Evolutionary conservation across 805 yeast species (phyloP), one percentile per base, ranked within the genome.

Genomic region (Sugiyamaella boreocaroliniensis): DNA sequence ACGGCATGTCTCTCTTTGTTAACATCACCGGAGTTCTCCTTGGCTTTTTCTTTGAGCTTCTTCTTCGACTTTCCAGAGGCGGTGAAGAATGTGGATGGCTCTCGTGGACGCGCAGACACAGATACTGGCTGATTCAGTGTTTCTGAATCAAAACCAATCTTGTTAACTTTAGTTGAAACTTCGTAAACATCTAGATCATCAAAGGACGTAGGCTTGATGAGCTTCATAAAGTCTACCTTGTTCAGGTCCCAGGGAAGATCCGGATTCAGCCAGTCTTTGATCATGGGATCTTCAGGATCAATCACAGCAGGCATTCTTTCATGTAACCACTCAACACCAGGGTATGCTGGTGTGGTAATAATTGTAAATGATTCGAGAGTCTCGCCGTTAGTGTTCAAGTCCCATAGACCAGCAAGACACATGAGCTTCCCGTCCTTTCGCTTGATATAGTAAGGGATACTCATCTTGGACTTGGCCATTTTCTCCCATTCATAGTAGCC

Each of bases 401-500:
- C 62, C 65, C 71, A 80, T 49, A 85, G 59, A 0, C 86, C 89
- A 0, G 95, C 90, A 19, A 88, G 66, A 63, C 78, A 86, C 67
- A 85, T 68, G 43, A 89, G 58, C 7, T 77, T 70, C 0, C 69
- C 67, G 52, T 77, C 79, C 43, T 73, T 75, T 32, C 85, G 73
- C 34, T 74, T 77, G 15, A 89, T 74, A 61, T 71, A 90, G 64
- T 83, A 80, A 0, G 97, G 97, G 0, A 66, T 65, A 61, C 80
- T 84, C 9, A 70, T 43, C 62, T 81, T 84, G 14, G 71, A 40
- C 66, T 70, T 29, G 61, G 56, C 26, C 64, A 68, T 50, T 64
- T 70, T 10, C 62, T 58, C 58, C 97, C 97, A 90, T 67, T 90
- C 97, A 63, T 79, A 90, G 66, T 90, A 90, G 0, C 97, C 97